Base-by-base conservation (phyloP, 2,329 filamentous ascomycete genomes). In the Westerdykella aurantiaca region DNA sequence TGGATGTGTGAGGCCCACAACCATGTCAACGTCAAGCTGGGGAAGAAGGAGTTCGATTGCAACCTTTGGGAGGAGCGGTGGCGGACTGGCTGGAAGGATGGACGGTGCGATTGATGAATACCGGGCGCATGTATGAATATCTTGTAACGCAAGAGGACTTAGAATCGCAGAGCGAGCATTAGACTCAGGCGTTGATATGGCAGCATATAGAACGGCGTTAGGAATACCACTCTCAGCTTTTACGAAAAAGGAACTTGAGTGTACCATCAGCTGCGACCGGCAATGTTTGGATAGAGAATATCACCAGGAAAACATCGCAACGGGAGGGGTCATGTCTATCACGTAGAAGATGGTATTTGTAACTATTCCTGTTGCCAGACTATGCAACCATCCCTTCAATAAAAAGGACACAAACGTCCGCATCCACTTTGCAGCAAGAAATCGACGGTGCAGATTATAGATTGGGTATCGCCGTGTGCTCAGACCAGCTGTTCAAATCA, bases 11-110 rank as follows among this genome's bases (percentile, higher is more conserved):
- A 86, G 59, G 87, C 87, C 48, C 87, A 94, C 67, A 94, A 94
- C 68, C 86, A 86, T 22, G 87, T 94, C 37, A 94, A 94, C 67
- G 74, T 75, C 47, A 97, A 96, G 73, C 68, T 98, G 55, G 93
- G 93, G 39, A 98, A 98, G 77, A 76, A 80, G 47, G 78, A 78
- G 56, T 98, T 98, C 70, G 89, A 98, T 74, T 98, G 93, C 71
- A 75, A 73, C 43, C 80, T 75, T 58, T 97, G 93, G 91, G 83
- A 96, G 67, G 87, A 97, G 75, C 79, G 93, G 66, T 98, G 93
- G 93, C 77, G 86, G 70, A 93, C 86, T 1, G 93, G 93, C 0
- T 96, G 86, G 84, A 80, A 75, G 64, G 81, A 85, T 72, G 81
- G 81, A 16, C 70, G 80, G 44, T 85, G 81, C 64, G 80, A 79